Conservation (phyloP, 495 filamentous ascomycete genomes). For the Tuber microsphaerosporum region DNA sequence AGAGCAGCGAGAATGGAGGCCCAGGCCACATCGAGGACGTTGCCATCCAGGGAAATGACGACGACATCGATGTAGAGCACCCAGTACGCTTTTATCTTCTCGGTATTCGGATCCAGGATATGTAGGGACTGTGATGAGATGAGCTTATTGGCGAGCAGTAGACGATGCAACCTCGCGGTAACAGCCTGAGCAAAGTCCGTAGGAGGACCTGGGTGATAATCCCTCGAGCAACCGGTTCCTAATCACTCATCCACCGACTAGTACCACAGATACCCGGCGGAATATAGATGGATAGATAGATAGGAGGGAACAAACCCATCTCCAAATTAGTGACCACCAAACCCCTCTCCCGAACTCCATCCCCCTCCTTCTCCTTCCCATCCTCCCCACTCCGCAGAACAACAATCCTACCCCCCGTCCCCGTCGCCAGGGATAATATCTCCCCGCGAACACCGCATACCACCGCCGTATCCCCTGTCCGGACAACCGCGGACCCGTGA, state of each 20-base stretch:
- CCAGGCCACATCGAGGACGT: constrained; percentile 86
- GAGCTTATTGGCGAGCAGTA: constrained; percentile 61
- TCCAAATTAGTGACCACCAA: constrained; percentile 91
- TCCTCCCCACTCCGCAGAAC: constrained; percentile 34
- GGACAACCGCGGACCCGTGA: constrained; percentile 79
- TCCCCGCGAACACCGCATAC: constrained; percentile 87
- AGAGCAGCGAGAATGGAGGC: constrained; percentile 75
- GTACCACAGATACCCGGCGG: not conserved
- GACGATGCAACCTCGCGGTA: constrained; percentile 63
- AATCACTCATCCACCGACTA: not conserved
- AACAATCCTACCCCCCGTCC: constrained; percentile 40
- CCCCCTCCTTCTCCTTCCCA: constrained; percentile 19
- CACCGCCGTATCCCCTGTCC: constrained; percentile 79
- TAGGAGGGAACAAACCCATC: constrained; percentile 46
- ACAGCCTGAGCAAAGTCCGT: constrained; percentile 73
- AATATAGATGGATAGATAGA: not conserved
- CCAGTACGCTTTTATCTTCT: constrained; percentile 70
- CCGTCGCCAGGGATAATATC: constrained; percentile 52
- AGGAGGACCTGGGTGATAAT: constrained; percentile 77
- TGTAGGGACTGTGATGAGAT: constrained; percentile 44
- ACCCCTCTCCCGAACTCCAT: constrained; percentile 48
- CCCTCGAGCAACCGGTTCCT: constrained; percentile 74
- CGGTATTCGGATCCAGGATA: constrained; percentile 46
- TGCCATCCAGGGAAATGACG: constrained; percentile 83
- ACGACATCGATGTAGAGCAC: constrained; percentile 85